phyloP scores from a whole-genome alignment of 176 grass and related monocot genomes.

The Raddia distichophylla region DNA sequence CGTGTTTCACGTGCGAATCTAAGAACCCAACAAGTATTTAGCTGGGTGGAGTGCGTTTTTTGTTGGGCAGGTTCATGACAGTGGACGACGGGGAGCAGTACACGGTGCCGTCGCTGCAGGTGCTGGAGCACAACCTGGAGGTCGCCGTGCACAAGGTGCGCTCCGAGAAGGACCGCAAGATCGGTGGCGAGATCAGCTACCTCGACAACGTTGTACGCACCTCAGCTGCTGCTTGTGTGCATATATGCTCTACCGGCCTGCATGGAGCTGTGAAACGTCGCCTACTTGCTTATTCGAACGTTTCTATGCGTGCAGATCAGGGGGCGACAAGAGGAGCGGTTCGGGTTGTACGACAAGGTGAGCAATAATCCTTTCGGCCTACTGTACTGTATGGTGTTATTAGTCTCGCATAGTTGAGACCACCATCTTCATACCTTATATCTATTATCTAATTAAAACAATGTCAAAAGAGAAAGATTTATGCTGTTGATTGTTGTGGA shows the following conservation, averaged over 20 bases:
- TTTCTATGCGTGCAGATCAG: slow-evolving; percentile 58
- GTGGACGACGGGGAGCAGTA: slow-evolving; percentile 64
- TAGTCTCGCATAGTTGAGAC: neutral
- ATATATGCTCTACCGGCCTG: no score
- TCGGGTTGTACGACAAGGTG: slow-evolving; percentile 74
- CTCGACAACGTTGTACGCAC: slow-evolving; percentile 60
- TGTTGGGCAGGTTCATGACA: slow-evolving; percentile 67
- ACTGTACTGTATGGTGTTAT: neutral
- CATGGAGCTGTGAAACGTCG: neutral
- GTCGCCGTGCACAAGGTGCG: slow-evolving; percentile 72
- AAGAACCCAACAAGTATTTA: no score
- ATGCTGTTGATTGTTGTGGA: no score
- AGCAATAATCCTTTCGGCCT: neutral
- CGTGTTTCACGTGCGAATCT: neutral
- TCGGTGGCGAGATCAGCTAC: slow-evolving; percentile 67
- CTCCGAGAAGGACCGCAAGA: slow-evolving; percentile 81
- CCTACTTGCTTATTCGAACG: neutral
- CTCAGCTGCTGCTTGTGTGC: neutral
- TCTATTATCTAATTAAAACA: no score
- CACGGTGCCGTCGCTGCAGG: slow-evolving; percentile 69
- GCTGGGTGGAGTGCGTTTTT: neutral
- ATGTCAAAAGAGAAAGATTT: no score
- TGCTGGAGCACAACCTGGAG: slow-evolving; percentile 80
- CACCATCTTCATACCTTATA: neutral
- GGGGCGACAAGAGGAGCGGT: slow-evolving; percentile 69